These are phyloP conservation scores for Chrysanthemum seticuspe DNA, from an alignment of 129 eudicot genomes.

Conservation along the genomic window DNA sequence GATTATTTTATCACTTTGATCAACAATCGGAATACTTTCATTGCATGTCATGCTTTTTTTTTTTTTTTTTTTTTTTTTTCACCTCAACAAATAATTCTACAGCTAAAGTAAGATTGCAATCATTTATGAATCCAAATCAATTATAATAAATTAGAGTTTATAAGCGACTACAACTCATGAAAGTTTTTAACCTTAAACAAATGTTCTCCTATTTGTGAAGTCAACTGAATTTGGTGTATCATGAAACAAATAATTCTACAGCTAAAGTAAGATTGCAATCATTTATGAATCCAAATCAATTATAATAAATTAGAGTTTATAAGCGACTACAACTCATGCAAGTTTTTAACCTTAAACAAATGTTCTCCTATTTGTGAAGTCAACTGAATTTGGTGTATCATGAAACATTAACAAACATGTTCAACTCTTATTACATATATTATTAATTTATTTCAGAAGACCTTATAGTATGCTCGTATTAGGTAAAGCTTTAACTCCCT, in stretches of 20 bases:
- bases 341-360: not conserved
- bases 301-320: not conserved
- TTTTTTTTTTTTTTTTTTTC: too few species aligned
- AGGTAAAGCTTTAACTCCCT: too few species aligned
- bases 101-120: not conserved
- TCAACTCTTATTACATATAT: not conserved
- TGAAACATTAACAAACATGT: not conserved
- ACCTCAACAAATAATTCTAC: not conserved
- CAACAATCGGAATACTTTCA: not conserved
- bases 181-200: not conserved
- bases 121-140: not conserved
- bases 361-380: not conserved
- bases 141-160: not conserved
- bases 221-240: not conserved
- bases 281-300: not conserved
- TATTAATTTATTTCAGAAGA: not conserved
- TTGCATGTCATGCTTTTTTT: not conserved
- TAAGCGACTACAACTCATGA: not conserved
- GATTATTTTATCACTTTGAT: too few species aligned
- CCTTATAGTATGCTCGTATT: too few species aligned
- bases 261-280: not conserved
- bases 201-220: not conserved
- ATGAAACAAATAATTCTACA: not conserved
- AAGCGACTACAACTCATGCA: not conserved
- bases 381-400: not conserved